phyloP scores from a whole-genome alignment of 371 early-diverging fungal genomes.

The Capillidium heterosporum region DNA sequence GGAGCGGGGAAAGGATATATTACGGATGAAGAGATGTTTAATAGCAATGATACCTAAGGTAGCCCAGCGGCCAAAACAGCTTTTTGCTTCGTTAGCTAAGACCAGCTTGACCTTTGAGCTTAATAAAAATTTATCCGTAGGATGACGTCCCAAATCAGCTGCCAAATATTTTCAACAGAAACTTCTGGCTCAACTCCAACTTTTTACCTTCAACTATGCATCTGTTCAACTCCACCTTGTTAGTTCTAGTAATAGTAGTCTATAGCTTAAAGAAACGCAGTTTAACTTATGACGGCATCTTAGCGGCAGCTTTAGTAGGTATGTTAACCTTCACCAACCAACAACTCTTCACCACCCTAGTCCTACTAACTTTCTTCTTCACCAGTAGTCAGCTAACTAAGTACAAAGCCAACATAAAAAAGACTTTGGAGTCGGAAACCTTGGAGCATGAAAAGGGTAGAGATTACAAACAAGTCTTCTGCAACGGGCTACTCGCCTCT shows the following conservation, averaged over 20 bases:
- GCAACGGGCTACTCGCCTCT: constrained; percentile 55
- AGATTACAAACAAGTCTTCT: constrained; percentile 55
- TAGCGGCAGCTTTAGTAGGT: constrained; percentile 56
- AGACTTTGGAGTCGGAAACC: constrained; percentile 38
- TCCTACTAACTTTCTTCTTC: constrained; percentile 54
- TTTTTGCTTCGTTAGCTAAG: no score
- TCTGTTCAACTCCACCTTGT: background rate
- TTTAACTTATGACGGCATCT: constrained; percentile 44
- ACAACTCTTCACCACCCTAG: constrained; percentile 30
- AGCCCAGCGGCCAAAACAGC: no score
- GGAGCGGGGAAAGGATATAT: no score
- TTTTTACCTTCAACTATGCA: no score
- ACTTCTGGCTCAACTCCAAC: no score
- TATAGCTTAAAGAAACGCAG: constrained; percentile 42
- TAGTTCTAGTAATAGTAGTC: background rate
- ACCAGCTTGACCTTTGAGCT: no score
- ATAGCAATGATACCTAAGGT: no score
- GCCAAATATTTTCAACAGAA: no score
- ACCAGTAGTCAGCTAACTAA: constrained; percentile 58
- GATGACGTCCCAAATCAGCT: no score
- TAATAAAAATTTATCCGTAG: no score
- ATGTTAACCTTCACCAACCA: constrained; percentile 45
- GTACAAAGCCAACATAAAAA: constrained; percentile 44
- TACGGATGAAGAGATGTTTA: no score
- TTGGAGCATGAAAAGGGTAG: constrained; percentile 30